Percentiles rank a stretch among this genome's conserved stretches.
These are phyloP conservation scores for Stagonosporopsis tanaceti DNA, from an alignment of 2,329 filamentous ascomycete species.

Conservation along the genomic window DNA sequence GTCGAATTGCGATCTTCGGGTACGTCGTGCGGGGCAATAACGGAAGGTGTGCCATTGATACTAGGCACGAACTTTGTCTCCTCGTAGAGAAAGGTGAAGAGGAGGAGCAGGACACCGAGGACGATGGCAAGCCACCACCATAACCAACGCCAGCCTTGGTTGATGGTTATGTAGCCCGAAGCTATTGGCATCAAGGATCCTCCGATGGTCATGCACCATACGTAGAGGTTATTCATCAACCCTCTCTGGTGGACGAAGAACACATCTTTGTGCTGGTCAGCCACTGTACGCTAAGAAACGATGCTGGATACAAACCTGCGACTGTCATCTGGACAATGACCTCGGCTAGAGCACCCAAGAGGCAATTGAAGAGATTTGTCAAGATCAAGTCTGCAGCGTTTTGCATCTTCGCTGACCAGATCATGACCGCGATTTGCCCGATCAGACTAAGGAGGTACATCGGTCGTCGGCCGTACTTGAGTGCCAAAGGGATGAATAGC, in stretches of 20 bases:
- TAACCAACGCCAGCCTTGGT: slow-evolving; percentile 61
- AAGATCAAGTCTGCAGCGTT: slow-evolving; percentile 55
- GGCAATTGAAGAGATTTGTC: slow-evolving; percentile 55
- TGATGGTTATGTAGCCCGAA: slow-evolving; percentile 52
- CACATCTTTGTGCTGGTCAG: slow-evolving; percentile 38
- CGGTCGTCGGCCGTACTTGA: slow-evolving; percentile 57
- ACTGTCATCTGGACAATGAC: slow-evolving; percentile 58
- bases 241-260: slow-evolving; percentile 60
- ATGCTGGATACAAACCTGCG: slow-evolving; percentile 34
- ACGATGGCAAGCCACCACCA: slow-evolving; percentile 55
- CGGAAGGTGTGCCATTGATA: slow-evolving; percentile 16
- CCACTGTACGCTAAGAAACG: neutral
- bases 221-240: slow-evolving; percentile 57
- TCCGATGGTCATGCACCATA: slow-evolving; percentile 49
- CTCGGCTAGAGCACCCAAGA: slow-evolving; percentile 56
- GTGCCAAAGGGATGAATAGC: slow-evolving; percentile 56
- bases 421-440: slow-evolving; percentile 47
- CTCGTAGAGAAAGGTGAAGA: slow-evolving; percentile 57
- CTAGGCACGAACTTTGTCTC: slow-evolving; percentile 34
- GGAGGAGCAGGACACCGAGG: slow-evolving; percentile 35
- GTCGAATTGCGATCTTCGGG: neutral
- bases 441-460: slow-evolving; percentile 56
- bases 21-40: neutral
- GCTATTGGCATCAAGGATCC: slow-evolving; percentile 52
- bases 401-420: slow-evolving; percentile 56